Evolutionary conservation across 2,329 filamentous ascomycete genomes (phyloP).

Genomic region (Cladophialophora carrionii): DNA sequence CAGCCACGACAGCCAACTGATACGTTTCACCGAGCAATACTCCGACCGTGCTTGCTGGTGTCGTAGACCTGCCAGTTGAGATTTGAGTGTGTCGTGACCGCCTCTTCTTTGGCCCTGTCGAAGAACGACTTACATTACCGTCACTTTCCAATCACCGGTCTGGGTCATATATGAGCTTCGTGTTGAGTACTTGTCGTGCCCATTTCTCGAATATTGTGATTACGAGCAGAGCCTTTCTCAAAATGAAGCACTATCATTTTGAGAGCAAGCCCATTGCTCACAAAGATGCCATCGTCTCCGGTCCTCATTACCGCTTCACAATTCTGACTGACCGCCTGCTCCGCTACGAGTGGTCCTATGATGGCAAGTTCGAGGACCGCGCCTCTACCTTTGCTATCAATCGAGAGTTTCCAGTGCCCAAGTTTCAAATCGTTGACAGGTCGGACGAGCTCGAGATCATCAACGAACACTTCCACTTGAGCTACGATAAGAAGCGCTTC

Average conservation of each 20-base stretch:
- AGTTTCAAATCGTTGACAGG: constrained; percentile 45
- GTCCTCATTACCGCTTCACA: constrained; percentile 62
- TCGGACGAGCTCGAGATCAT: constrained; percentile 58
- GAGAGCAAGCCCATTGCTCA: constrained; percentile 50
- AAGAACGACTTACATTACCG: neutral
- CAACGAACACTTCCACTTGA: constrained; percentile 59
- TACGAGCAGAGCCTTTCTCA: neutral
- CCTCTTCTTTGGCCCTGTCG: neutral
- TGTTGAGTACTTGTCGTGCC: neutral
- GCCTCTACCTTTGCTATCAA: constrained; percentile 65
- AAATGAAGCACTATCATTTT: constrained; percentile 37
- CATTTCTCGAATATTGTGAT: neutral
- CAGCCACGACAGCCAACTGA: neutral
- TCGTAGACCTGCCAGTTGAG: constrained; percentile 1
- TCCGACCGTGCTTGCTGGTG: constrained; percentile 15
- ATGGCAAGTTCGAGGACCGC: constrained; percentile 64
- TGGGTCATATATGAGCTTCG: neutral
- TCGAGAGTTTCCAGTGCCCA: constrained; percentile 39
- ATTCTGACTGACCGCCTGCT: constrained; percentile 60
- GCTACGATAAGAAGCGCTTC: constrained; percentile 63
- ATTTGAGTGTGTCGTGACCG: neutral
- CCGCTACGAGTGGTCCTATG: constrained; percentile 65
- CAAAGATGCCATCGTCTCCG: constrained; percentile 51
- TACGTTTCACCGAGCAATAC: constrained; percentile 31
- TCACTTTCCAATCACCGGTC: neutral